Evolutionary conservation across 176 grass and related monocot species (phyloP).

Genomic region (Bonia amplexicaulis): DNA sequence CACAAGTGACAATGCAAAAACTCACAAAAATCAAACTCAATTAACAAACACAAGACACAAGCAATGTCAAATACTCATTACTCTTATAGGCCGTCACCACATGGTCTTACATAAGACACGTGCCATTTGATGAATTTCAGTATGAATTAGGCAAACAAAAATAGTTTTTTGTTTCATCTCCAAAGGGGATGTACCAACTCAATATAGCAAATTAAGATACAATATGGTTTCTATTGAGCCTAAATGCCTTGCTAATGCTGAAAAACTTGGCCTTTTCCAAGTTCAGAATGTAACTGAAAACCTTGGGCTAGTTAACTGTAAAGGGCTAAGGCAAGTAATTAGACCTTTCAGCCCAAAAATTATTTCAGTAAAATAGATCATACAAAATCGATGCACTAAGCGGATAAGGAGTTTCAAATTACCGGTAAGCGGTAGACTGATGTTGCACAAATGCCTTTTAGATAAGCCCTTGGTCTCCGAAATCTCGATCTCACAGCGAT

Average conservation of each 20-base stretch:
- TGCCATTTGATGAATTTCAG: neutral
- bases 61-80: no score
- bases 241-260: neutral
- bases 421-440: constrained; percentile 69
- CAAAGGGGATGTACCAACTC: neutral
- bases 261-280: neutral
- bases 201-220: neutral
- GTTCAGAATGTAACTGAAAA: neutral
- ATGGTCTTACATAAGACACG: neutral
- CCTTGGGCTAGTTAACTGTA: neutral
- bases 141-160: neutral
- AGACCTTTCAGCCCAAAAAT: neutral
- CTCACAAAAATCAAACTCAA: no score
- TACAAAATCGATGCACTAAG: neutral
- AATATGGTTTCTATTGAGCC: neutral
- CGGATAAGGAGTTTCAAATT: constrained; percentile 10
- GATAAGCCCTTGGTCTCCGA: constrained; percentile 50
- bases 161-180: neutral
- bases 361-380: neutral
- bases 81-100: no score
- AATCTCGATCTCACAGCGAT: constrained; percentile 43
- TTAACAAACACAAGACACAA: no score
- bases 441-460: constrained; percentile 56
- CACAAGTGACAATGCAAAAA: no score
- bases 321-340: neutral